phyloP scores from a whole-genome alignment of 2,329 filamentous ascomycete genomes.

The Colletotrichum neosansevieriae region DNA sequence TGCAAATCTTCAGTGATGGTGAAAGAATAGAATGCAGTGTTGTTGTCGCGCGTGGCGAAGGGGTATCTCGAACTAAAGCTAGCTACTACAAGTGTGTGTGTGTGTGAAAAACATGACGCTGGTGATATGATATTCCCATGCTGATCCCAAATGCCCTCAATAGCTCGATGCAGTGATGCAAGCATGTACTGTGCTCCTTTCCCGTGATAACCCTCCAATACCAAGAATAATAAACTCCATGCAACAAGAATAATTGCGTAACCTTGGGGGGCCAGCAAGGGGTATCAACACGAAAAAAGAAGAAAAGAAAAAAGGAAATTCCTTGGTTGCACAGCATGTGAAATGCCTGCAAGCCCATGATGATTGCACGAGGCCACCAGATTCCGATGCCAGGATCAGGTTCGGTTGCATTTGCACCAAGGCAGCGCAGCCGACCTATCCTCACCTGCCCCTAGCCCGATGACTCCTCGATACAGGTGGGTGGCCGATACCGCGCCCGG shows the following conservation, averaged over 20 bases:
- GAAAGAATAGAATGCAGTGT: slow-evolving; percentile 29
- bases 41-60: slow-evolving; percentile 38
- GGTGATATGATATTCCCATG: slow-evolving; percentile 28
- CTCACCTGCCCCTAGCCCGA: slow-evolving; percentile 34
- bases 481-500: slow-evolving; percentile 35
- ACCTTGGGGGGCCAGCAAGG: slow-evolving; percentile 26
- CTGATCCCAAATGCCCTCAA: slow-evolving; percentile 27
- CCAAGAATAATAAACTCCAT: slow-evolving; percentile 28
- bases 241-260: slow-evolving; percentile 24
- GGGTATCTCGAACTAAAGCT: slow-evolving; percentile 39
- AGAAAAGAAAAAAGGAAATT: not conserved
- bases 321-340: slow-evolving; percentile 26
- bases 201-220: slow-evolving; percentile 24
- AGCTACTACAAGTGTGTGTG: not conserved
- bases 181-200: slow-evolving; percentile 13
- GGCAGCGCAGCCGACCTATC: slow-evolving; percentile 32
- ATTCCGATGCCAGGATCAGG: slow-evolving; percentile 10
- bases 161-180: slow-evolving; percentile 30
- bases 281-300: slow-evolving; percentile 36
- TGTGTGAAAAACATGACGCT: slow-evolving; percentile 21
- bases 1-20: not conserved
- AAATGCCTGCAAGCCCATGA: slow-evolving; percentile 33
- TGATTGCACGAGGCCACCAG: slow-evolving; percentile 26
- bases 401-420: slow-evolving; percentile 4
- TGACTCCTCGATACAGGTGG: slow-evolving; percentile 27